Evolutionary conservation across 352 stramenopile species (phyloP).

Genomic region (Plasmopara muralis): DNA sequence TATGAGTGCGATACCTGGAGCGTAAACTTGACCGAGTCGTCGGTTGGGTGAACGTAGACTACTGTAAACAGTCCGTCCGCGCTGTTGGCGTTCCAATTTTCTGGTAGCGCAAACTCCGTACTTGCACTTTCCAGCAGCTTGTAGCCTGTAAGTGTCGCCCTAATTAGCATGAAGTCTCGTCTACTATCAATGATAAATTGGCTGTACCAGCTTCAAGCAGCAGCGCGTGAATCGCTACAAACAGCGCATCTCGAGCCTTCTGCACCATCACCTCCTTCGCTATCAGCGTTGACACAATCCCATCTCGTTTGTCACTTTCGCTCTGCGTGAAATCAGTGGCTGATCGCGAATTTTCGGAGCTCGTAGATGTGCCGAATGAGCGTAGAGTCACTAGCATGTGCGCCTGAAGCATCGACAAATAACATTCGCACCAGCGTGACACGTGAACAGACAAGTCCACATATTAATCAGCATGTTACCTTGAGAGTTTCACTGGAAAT

Average conservation of each 20-base stretch:
- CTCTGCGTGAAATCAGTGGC: constrained; percentile 1
- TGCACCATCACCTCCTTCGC: constrained; percentile 41
- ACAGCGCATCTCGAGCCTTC: constrained; percentile 52
- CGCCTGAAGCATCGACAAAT: constrained; percentile 27
- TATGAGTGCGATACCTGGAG: constrained; percentile 40
- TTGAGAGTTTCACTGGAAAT: constrained; percentile 30
- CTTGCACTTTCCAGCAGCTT: constrained; percentile 17
- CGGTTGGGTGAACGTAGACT: constrained; percentile 48
- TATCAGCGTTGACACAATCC: constrained; percentile 34
- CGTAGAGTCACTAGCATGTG: constrained; percentile 69
- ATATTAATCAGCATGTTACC: constrained; percentile 10
- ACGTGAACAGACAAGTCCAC: background rate
- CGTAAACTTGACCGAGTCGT: constrained; percentile 42
- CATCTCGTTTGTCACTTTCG: constrained; percentile 38
- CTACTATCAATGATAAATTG: background rate
- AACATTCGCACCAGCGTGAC: background rate
- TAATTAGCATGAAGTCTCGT: background rate
- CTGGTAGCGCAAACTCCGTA: constrained; percentile 31
- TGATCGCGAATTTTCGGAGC: constrained; percentile 2
- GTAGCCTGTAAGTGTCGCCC: constrained; percentile 29
- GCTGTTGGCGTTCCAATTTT: constrained; percentile 56
- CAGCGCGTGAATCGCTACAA: constrained; percentile 62
- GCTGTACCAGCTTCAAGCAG: constrained; percentile 56
- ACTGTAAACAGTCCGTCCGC: constrained; percentile 53
- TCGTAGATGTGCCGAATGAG: constrained; percentile 26